Evolutionary conservation across 106 monocot species (phyloP).

Genomic region (Allium sativum): DNA sequence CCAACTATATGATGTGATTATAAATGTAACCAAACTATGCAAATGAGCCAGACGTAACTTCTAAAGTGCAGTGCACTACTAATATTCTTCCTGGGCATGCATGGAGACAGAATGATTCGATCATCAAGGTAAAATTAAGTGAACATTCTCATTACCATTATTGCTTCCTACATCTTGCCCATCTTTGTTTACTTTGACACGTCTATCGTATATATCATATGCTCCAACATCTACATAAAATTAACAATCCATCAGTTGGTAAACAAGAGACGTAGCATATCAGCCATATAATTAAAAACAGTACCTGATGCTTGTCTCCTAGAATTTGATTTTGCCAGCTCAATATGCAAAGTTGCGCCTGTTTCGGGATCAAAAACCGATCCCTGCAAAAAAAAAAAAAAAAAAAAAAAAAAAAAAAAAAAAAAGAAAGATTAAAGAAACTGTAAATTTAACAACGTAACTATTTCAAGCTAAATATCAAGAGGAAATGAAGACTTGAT

Average conservation of each 20-base stretch:
- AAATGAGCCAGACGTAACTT: not conserved
- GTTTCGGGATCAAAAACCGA: slow-evolving; percentile 60
- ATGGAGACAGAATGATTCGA: no score
- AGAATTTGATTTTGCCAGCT: slow-evolving; percentile 88
- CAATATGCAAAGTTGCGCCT: slow-evolving; percentile 53
- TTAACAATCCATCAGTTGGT: not conserved
- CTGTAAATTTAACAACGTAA: no score
- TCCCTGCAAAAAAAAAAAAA: slow-evolving; percentile 28
- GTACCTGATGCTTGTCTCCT: slow-evolving; percentile 50
- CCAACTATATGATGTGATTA: slow-evolving; percentile 2
- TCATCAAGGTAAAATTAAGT: not conserved
- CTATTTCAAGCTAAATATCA: no score
- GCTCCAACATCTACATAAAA: slow-evolving; percentile 36
- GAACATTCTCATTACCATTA: slow-evolving; percentile 39
- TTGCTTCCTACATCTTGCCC: slow-evolving; percentile 19
- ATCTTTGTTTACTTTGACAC: slow-evolving; percentile 25
- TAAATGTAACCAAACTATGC: slow-evolving; percentile 3
- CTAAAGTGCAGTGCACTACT: not conserved
- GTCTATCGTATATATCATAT: slow-evolving; percentile 62
- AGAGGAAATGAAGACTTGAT: no score
- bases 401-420: not conserved
- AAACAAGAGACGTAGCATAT: not conserved
- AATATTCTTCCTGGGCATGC: no score
- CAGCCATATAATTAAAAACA: not conserved
- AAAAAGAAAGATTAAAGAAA: no score